A percentile compares a stretch with the other conserved stretches of the same genome.
phyloP scores from a whole-genome alignment of 1,284 basidiomycete species.

The Porogramme epimiltina region DNA sequence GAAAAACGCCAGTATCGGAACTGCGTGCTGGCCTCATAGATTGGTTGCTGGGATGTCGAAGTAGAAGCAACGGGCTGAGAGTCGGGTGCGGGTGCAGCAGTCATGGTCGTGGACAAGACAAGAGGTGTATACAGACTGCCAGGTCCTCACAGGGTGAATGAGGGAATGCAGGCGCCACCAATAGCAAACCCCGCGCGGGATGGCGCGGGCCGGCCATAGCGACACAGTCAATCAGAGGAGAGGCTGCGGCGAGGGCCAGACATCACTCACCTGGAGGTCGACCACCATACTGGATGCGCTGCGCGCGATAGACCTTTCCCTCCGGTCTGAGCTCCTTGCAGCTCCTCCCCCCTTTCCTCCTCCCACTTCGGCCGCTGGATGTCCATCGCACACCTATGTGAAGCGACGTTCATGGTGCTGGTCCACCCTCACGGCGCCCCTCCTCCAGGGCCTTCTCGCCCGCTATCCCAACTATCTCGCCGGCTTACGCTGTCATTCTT shows the following conservation, averaged over 20 bases:
- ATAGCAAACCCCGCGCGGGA: no score
- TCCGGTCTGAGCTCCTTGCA: conserved; percentile 4
- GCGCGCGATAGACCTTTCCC: conserved; percentile 4
- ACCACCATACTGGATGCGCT: conserved; percentile 7
- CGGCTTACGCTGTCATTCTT: conserved; percentile 16
- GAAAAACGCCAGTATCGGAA: conserved; percentile 90
- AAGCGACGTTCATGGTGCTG: conserved; percentile 24
- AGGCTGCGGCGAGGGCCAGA: background rate
- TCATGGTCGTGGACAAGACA: conserved; percentile 9
- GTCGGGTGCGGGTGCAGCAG: conserved; percentile 9
- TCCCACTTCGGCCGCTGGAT: conserved; percentile 16
- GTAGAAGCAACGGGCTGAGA: conserved; percentile 11
- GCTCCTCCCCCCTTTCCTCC: conserved; percentile 3
- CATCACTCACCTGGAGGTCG: background rate
- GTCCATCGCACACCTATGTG: conserved; percentile 16
- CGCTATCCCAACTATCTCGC: conserved; percentile 1
- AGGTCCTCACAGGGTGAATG: no score
- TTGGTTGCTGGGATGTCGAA: conserved; percentile 28
- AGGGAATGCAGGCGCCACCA: no score
- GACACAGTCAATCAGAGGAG: background rate
- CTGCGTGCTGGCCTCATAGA: conserved; percentile 87
- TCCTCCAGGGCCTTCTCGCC: conserved; percentile 1
- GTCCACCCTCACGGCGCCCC: conserved; percentile 21
- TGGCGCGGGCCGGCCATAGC: conserved; percentile 1
- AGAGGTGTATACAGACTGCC: no score